Percentiles rank a stretch among this genome's conserved stretches.
Evolutionary conservation across 805 yeast genomes (phyloP).

Genomic region (Metschnikowia drakensbergensis): DNA sequence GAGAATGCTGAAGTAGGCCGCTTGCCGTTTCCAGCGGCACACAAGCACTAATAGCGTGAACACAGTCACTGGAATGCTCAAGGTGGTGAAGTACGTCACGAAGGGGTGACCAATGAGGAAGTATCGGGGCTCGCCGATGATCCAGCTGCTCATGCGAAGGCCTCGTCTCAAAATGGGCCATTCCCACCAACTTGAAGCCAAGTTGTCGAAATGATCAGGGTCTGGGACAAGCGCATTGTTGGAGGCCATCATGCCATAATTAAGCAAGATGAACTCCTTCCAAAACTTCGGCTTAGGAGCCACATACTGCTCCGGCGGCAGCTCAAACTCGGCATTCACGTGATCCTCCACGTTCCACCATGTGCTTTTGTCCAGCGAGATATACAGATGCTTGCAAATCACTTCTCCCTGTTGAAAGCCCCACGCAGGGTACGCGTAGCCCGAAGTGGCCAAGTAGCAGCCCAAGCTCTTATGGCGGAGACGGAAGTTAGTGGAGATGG

Average conservation of each 20-base stretch:
- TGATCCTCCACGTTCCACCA: conserved; percentile 84
- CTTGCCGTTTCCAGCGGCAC: conserved; percentile 34
- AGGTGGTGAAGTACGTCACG: conserved; percentile 57
- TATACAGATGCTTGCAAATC: conserved; percentile 55
- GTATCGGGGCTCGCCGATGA: conserved; percentile 53
- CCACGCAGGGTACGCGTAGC: conserved; percentile 70
- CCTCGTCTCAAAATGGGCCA: conserved; percentile 83
- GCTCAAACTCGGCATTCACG: conserved; percentile 44
- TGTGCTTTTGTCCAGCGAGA: conserved; percentile 55
- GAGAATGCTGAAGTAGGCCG: conserved; percentile 18
- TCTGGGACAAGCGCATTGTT: conserved; percentile 82
- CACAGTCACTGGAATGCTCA: conserved; percentile 21
- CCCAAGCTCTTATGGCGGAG: conserved; percentile 59
- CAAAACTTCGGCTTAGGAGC: conserved; percentile 63
- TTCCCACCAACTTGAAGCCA: conserved; percentile 79
- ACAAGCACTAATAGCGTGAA: conserved; percentile 19
- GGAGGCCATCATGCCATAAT: conserved; percentile 79
- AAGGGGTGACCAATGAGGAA: conserved; percentile 66
- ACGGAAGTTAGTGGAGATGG: conserved; percentile 73
- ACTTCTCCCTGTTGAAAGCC: conserved; percentile 84
- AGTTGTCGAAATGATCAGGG: conserved; percentile 61
- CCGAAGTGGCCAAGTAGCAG: conserved; percentile 77
- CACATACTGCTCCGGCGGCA: conserved; percentile 29
- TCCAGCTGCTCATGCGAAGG: conserved; percentile 74
- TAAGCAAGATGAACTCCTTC: conserved; percentile 69